Evolutionary conservation across 2,329 filamentous ascomycete species (phyloP).

Genomic region (Aspergillus candidus): DNA sequence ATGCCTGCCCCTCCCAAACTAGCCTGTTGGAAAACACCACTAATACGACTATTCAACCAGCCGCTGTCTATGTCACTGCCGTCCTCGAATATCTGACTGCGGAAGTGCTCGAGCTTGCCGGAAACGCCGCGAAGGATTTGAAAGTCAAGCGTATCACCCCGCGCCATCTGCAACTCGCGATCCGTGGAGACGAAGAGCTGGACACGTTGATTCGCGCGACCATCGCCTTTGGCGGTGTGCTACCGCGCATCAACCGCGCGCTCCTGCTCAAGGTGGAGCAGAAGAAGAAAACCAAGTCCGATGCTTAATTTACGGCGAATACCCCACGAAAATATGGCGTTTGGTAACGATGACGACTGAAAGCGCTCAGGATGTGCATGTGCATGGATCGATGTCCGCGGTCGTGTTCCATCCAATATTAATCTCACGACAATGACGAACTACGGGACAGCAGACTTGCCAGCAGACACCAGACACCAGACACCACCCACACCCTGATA

Average conservation of each 20-base stretch:
- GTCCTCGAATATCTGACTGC: conserved; percentile 98
- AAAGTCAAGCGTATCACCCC: conserved; percentile 99
- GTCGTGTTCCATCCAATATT: not conserved
- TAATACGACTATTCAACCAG: conserved; percentile 35
- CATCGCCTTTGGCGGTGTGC: conserved; percentile 95
- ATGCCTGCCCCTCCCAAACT: not conserved
- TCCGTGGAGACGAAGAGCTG: conserved; percentile 98
- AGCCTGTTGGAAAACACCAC: not conserved
- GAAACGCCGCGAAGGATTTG: conserved; percentile 98
- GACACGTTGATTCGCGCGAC: conserved; percentile 98
- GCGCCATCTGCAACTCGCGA: conserved; percentile 96
- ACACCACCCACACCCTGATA: not conserved
- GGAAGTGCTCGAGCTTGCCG: conserved; percentile 97
- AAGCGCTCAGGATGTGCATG: conserved; percentile 11
- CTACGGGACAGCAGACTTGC: conserved; percentile 3
- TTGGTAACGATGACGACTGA: conserved; percentile 21
- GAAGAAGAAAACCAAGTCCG: conserved; percentile 77
- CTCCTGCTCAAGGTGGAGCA: conserved; percentile 93
- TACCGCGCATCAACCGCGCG: conserved; percentile 98
- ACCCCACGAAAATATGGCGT: conserved; percentile 19
- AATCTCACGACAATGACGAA: not conserved
- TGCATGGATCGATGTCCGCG: conserved; percentile 11
- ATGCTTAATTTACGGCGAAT: conserved; percentile 23
- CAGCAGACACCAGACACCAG: too few species aligned
- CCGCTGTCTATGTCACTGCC: conserved; percentile 92